A percentile compares a stretch with the other conserved stretches of the same genome.
Conservation (phyloP, 192 early-diverging fungal genomes). For the Coemansia sp. region DNA sequence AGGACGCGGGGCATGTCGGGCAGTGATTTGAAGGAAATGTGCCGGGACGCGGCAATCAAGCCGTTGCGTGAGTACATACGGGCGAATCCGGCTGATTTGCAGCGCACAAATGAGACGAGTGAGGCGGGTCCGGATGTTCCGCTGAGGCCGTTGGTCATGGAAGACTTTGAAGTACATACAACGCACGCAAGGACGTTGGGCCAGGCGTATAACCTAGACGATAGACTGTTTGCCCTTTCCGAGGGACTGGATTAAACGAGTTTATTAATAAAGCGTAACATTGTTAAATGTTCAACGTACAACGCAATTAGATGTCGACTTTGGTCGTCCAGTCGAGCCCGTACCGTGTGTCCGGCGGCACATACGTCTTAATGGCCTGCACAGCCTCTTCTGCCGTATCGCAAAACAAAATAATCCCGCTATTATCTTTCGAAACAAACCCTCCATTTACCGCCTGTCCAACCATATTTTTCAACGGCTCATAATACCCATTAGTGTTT, state of each 20-base stretch:
- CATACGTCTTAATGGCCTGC: conserved; percentile 57
- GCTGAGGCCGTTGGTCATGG: conserved; percentile 31
- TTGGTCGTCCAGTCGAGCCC: conserved; percentile 55
- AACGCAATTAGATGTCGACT: not conserved
- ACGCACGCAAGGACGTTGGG: conserved; percentile 26
- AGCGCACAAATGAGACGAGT: conserved; percentile 11
- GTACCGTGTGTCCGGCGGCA: conserved; percentile 50
- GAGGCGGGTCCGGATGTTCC: conserved; percentile 9
- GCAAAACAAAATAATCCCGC: conserved; percentile 58
- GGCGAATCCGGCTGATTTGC: conserved; percentile 40
- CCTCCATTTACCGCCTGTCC: conserved; percentile 61
- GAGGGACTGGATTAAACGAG: conserved; percentile 13
- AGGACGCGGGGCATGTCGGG: conserved; percentile 84
- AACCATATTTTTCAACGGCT: conserved; percentile 65
- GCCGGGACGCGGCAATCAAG: conserved; percentile 93
- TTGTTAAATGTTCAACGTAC: too few relatives aligned
- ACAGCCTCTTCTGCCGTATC: conserved; percentile 62
- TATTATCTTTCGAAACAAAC: conserved; percentile 60
- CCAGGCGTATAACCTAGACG: conserved; percentile 44
- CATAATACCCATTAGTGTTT: conserved; percentile 78
- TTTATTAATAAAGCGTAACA: not conserved
- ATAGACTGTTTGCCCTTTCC: conserved; percentile 16
- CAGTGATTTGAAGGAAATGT: conserved; percentile 97
- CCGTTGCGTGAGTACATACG: conserved; percentile 87
- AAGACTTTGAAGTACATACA: conserved; percentile 37